These are phyloP conservation scores for Fusarium sp. DNA, from an alignment of 2,329 filamentous ascomycete species.

Conservation along the genomic window DNA sequence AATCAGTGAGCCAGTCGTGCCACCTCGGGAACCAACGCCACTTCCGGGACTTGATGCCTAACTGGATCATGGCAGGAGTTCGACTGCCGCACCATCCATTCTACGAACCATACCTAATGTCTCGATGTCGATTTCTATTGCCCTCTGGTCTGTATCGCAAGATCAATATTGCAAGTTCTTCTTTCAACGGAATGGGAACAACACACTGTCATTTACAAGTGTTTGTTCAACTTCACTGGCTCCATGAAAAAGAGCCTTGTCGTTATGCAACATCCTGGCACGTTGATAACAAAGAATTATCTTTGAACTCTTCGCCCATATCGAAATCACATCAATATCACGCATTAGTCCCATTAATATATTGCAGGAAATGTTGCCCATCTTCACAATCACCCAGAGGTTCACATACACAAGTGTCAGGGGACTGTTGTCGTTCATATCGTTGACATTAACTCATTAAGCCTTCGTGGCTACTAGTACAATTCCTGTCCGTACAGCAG, in stretches of 20 bases:
- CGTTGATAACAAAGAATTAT: background rate
- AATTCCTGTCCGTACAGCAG: conserved; percentile 3
- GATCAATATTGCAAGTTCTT: background rate
- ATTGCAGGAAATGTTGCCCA: background rate
- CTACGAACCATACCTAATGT: background rate
- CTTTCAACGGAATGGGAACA: background rate
- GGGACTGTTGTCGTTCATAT: background rate
- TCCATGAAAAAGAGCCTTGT: background rate
- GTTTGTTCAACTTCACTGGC: background rate
- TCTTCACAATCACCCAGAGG: too few relatives aligned
- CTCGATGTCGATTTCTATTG: background rate
- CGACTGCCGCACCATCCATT: background rate
- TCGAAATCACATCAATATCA: background rate
- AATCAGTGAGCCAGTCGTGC: background rate
- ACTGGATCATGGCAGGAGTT: background rate
- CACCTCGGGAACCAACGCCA: background rate
- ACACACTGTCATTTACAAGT: background rate
- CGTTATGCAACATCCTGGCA: background rate
- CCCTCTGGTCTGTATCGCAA: background rate
- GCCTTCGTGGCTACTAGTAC: conserved; percentile 19
- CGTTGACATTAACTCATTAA: conserved; percentile 34
- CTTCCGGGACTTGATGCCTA: background rate
- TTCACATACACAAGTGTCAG: background rate
- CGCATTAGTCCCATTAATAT: too few relatives aligned
- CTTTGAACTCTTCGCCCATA: background rate